phyloP scores from a whole-genome alignment of 2,329 filamentous ascomycete species.

The Cytospora piceae region DNA sequence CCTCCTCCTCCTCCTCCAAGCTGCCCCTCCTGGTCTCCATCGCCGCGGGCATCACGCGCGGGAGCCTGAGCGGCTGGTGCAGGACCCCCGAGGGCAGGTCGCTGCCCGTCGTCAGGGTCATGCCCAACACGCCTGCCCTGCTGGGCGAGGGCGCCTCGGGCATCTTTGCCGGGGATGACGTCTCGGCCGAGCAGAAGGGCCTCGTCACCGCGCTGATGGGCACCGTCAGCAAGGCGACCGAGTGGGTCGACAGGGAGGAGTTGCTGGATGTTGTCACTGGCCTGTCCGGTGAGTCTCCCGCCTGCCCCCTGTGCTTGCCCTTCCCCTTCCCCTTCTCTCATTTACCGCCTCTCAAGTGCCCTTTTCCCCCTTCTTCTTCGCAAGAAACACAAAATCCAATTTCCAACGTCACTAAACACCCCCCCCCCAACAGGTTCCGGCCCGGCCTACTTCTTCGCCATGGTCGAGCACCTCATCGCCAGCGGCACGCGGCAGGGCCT shows the following conservation, averaged over 20 bases:
- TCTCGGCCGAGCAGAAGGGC: slow-evolving; percentile 47
- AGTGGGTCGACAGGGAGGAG: slow-evolving; percentile 55
- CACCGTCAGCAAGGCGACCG: slow-evolving; percentile 52
- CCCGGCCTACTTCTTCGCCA: slow-evolving; percentile 57
- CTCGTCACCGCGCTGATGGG: slow-evolving; percentile 47
- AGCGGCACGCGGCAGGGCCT: slow-evolving; percentile 50
- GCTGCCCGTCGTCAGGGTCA: slow-evolving; percentile 53
- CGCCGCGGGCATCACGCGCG: slow-evolving; percentile 52
- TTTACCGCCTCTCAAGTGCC: background rate
- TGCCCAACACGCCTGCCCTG: slow-evolving; percentile 57
- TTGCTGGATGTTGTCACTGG: slow-evolving; percentile 55
- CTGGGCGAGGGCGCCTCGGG: slow-evolving; percentile 56
- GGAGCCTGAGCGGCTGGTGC: slow-evolving; percentile 49
- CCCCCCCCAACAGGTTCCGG: slow-evolving; percentile 46
- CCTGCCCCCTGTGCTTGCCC: too few relatives aligned
- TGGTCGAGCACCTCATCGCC: slow-evolving; percentile 55
- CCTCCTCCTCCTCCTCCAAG: slow-evolving; percentile 12
- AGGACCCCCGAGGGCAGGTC: slow-evolving; percentile 42
- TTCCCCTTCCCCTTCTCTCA: background rate
- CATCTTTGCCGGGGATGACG: slow-evolving; percentile 47
- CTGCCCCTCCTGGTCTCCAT: slow-evolving; percentile 54
- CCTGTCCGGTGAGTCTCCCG: slow-evolving; percentile 46
- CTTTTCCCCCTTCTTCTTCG: background rate
- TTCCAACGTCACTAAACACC: slow-evolving; percentile 7
- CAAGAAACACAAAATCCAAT: too few relatives aligned